These are phyloP conservation scores for Striga asiatica DNA, from an alignment of 257 asterid genomes.

Conservation along the genomic window DNA sequence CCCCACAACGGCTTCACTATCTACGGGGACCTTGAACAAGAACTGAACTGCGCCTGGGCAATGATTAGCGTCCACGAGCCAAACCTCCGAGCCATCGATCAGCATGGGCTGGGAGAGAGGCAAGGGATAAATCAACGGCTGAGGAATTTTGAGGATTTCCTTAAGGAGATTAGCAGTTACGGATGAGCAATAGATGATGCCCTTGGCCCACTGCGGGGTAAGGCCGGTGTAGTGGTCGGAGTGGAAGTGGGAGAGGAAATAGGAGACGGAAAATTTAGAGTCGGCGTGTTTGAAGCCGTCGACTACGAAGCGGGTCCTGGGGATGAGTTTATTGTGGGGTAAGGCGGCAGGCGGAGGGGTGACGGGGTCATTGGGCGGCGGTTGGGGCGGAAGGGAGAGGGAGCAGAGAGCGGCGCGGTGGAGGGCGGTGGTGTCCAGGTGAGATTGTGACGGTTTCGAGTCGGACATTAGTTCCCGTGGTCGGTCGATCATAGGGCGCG, in stretches of 20 bases:
- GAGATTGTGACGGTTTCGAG: conserved; percentile 27
- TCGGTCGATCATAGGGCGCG: neutral
- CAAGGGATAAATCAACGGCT: conserved; percentile 34
- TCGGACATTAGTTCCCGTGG: conserved; percentile 39
- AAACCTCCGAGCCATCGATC: conserved; percentile 59
- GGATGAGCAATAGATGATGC: conserved; percentile 65
- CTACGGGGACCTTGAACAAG: conserved; percentile 50
- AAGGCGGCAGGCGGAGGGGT: conserved; percentile 34
- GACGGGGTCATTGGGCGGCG: conserved; percentile 27
- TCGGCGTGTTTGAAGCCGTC: conserved; percentile 67
- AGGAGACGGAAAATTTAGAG: conserved; percentile 52
- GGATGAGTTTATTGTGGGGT: conserved; percentile 66
- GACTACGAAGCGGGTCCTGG: conserved; percentile 71
- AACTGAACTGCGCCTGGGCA: conserved; percentile 97
- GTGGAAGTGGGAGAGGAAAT: conserved; percentile 93
- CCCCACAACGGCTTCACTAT: conserved; percentile 12
- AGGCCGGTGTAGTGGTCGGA: conserved; percentile 92
- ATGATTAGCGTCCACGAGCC: conserved; percentile 71
- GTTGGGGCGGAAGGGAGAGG: conserved; percentile 30
- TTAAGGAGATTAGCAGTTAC: conserved; percentile 60
- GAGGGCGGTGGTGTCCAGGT: conserved; percentile 43
- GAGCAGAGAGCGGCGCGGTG: conserved; percentile 38
- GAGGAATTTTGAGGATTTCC: conserved; percentile 48
- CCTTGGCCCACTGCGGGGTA: conserved; percentile 58
- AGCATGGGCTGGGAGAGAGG: conserved; percentile 34